Conservation (phyloP, 1,139 yeast genomes). For the Yamadazyma friedrichii region DNA sequence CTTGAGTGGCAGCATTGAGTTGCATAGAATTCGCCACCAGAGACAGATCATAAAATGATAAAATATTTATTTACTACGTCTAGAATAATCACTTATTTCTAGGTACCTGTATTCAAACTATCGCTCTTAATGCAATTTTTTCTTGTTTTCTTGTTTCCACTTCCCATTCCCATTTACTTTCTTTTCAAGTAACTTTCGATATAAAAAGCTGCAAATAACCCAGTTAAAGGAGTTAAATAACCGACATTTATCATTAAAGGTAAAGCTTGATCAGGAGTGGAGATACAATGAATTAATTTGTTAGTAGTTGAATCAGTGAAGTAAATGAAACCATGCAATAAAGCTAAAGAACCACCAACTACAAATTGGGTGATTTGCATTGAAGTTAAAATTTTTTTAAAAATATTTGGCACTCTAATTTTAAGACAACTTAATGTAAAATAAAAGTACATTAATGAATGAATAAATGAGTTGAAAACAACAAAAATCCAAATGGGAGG, state of each 20-base stretch:
- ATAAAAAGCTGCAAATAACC: slow-evolving; percentile 68
- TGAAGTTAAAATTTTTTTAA: slow-evolving; percentile 63
- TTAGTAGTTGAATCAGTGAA: slow-evolving; percentile 52
- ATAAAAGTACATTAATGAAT: slow-evolving; percentile 74
- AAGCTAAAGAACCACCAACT: slow-evolving; percentile 67
- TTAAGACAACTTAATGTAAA: slow-evolving; percentile 64
- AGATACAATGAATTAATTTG: slow-evolving; percentile 52
- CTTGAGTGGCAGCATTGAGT: too few species aligned
- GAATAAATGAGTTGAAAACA: slow-evolving; percentile 75
- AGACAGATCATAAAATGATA: too few species aligned
- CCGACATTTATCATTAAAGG: slow-evolving; percentile 63
- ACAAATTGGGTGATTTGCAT: slow-evolving; percentile 72
- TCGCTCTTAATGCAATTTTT: not conserved
- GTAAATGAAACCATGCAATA: slow-evolving; percentile 60
- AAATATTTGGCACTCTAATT: slow-evolving; percentile 55
- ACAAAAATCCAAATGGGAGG: slow-evolving; percentile 85
- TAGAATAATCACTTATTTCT: too few species aligned
- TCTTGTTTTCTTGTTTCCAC: not conserved
- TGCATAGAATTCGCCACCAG: too few species aligned
- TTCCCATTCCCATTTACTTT: slow-evolving; percentile 3
- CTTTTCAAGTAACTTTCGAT: slow-evolving; percentile 57
- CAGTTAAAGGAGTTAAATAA: slow-evolving; percentile 69
- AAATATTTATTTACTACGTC: too few species aligned
- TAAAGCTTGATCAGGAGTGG: slow-evolving; percentile 60
- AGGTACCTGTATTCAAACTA: too few species aligned